Base-by-base conservation (phyloP, 2,329 filamentous ascomycete genomes). In the Ophiostoma sp. region DNA sequence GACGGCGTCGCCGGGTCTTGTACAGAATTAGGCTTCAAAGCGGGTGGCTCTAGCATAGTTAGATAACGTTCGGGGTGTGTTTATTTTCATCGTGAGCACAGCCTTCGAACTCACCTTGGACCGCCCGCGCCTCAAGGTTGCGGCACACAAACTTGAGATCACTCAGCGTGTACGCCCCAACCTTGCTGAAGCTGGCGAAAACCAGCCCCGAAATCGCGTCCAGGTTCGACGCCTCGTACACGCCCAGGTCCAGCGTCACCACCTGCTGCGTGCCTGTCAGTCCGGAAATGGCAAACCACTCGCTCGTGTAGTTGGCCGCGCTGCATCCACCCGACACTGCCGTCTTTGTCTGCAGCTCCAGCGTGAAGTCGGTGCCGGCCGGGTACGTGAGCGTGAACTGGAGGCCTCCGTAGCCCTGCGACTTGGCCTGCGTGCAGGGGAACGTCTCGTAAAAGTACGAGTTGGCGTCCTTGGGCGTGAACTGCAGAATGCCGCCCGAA, bases 401-500 rank as follows among this genome's bases (percentile, higher is more conserved):
- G 69, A 75, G 72, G 12, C 74, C 74, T 36, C 74, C 74, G 50
- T 73, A 73, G 33, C 72, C 72, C 72, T 70, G 64, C 15, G 72
- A 66, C 70, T 70, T 70, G 28, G 74, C 74, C 57, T 75, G 69
- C 28, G 64, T 59, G 57, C 74, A 75, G 12, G 69, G 64, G 69
- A 75, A 75, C 36, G 72, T 73, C 72, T 75, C 74, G 57, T 75
- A 75, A 45, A 66, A 75, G 72, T 75, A 75, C 55, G 74, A 75
- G 70, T 75, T 72, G 52, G 28, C 17, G 72, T 73, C 69, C 69
- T 50, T 48, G 57, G 74, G 72, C 31, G 70, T 72, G 70, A 75
- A 75, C 36, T 36, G 55, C 12, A 75, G 74, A 17, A 75, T 68
- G 31, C 69, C 69, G 57, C 70, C 71, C 11, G 68, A 22, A 1